Conservation (phyloP, 495 filamentous ascomycete genomes). For the Penicillium ochrochloron region DNA sequence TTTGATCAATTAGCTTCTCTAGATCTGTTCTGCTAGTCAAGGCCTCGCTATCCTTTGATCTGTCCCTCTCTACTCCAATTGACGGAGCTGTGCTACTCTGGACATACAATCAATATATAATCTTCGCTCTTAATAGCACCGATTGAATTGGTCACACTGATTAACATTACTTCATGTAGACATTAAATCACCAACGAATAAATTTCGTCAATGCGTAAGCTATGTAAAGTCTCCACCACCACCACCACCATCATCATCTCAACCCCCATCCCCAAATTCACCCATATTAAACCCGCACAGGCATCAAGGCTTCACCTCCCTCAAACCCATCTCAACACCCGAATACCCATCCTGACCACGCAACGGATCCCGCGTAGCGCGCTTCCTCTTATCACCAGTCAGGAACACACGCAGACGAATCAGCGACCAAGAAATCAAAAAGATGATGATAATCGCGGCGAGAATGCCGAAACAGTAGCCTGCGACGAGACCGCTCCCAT, state of each 20-base stretch:
- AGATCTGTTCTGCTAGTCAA: background rate
- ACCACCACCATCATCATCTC: background rate
- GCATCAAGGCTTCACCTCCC: constrained; percentile 23
- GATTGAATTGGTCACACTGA: constrained; percentile 10
- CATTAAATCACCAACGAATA: constrained; percentile 13
- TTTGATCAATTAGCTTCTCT: constrained; percentile 19
- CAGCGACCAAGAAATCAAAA: constrained; percentile 57
- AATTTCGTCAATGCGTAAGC: constrained; percentile 2
- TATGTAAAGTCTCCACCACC: background rate
- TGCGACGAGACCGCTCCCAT: constrained; percentile 46
- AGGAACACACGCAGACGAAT: constrained; percentile 57
- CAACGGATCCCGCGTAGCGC: constrained; percentile 30
- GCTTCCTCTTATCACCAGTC: constrained; percentile 36
- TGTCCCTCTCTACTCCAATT: background rate
- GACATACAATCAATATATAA: constrained; percentile 13
- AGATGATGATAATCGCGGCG: constrained; percentile 65
- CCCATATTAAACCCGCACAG: constrained; percentile 15
- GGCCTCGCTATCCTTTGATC: background rate
- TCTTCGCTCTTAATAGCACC: constrained; percentile 33
- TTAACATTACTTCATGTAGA: constrained; percentile 19
- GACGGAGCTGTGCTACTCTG: background rate
- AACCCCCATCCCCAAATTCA: background rate
- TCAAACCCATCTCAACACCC: background rate
- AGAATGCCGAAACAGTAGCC: constrained; percentile 63
- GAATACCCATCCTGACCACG: background rate